Base-by-base conservation (phyloP, 805 yeast genomes). In the Wickerhamomyces mucosus region DNA sequence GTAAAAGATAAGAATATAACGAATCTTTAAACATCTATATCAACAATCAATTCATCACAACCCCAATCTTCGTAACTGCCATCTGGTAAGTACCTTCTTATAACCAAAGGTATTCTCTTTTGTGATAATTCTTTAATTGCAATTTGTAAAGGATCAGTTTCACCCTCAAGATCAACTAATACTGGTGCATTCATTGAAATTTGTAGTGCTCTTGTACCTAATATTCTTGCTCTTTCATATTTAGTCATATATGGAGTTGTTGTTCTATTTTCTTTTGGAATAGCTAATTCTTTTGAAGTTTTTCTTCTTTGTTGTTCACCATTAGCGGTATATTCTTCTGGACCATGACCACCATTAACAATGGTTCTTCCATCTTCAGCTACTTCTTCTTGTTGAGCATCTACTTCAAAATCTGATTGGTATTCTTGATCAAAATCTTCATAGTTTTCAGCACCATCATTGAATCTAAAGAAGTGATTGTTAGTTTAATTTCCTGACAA, bases 231-330 rank as follows among this genome's bases (percentile, higher is more conserved):
- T 48, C 96, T 74, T 66, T 92, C 99, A 57, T 92, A 92, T 55
- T 94, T 92, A 36, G 99, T 92, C 97, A 92, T 88, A 56, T 89
- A 92, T 33, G 99, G 99, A 5, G 99, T 92, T 11, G 99, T 92
- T 18, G 86, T 71, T 58, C 99, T 75, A 42, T 82, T 65, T 15
- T 84, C 95, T 46, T 73, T 83, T 35, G 96, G 82, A 38, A 92
- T 85, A 14, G 96, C 94, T 49, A 84, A 73, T 45, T 81, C 92
- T 45, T 69, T 77, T 40, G 73, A 65, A 7, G 89, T 71, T 52
- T 80, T 81, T 41, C 67, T 74, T 49, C 69, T 70, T 40, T 49
- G 41, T 18, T 50, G 53, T 25, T 54, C 61, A 13, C 15, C 13
- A 23, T 15, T 14, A 10, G 46, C 48, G 16, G 50, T 59, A 25